Conservation (phyloP, 2,329 filamentous ascomycete species). For the Ascochyta pisi region DNA sequence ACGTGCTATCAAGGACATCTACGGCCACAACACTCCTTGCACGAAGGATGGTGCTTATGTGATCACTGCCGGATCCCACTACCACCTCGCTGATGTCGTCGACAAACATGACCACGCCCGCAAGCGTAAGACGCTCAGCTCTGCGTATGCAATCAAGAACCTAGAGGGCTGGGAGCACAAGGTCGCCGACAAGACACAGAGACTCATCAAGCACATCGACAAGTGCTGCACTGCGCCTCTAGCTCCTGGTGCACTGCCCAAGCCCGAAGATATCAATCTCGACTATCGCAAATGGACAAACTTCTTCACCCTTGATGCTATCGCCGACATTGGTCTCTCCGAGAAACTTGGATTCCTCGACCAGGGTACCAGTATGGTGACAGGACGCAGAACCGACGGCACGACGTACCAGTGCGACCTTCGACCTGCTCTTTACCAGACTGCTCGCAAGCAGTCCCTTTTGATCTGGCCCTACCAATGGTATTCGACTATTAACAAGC, state of each 20-base stretch:
- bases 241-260: constrained; percentile 24
- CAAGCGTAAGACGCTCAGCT: constrained; percentile 60
- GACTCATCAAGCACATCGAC: constrained; percentile 56
- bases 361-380: constrained; percentile 55
- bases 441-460: constrained; percentile 58
- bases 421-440: constrained; percentile 61
- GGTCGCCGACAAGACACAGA: constrained; percentile 59
- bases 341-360: constrained; percentile 62
- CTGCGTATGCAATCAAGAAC: constrained; percentile 62
- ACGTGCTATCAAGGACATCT: constrained; percentile 57
- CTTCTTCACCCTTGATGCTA: constrained; percentile 64
- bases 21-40: constrained; percentile 60
- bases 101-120: constrained; percentile 60
- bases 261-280: constrained; percentile 53
- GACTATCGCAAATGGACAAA: constrained; percentile 62
- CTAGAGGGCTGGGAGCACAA: constrained; percentile 63
- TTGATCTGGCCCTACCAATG: constrained; percentile 61
- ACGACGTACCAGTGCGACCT: constrained; percentile 55
- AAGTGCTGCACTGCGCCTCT: constrained; percentile 50
- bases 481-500: constrained; percentile 57
- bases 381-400: constrained; percentile 56
- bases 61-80: constrained; percentile 57
- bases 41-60: constrained; percentile 59
- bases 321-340: constrained; percentile 62
- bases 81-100: constrained; percentile 60